Base-by-base conservation (phyloP, 345 rosid species). In the Rhizophora mangle region DNA sequence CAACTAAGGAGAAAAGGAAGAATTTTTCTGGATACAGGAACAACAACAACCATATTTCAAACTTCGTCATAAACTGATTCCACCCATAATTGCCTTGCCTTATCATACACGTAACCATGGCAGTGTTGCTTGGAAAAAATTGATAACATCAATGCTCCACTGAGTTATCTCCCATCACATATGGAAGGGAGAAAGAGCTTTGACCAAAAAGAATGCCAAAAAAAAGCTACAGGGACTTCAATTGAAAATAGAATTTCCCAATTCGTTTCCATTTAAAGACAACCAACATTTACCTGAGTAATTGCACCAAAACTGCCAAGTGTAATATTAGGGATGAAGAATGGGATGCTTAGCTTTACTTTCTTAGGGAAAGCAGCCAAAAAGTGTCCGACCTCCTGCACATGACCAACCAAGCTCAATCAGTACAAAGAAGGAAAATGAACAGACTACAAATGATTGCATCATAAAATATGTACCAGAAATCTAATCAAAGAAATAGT, bases 271-370 rank as follows among this genome's bases (percentile, higher is more conserved):
- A 29, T 15, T 3, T 32, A 30, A 54, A 49, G 57, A 56, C 37
- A 60, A 26, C 10, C 52, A 49, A 77, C 24, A 55, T 63, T 66
- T 43, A 88, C 98, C 92, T 91, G 98, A 68, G 98, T 94, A 77
- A 94, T 91, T 68, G 98, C 97, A 68, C 97, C 96, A 79, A 94
- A 94, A 79, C 98, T 94, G 36, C 98, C 98, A 72, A 94, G 97
- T 20, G 98, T 94, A 31, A 89, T 91, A 82, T 94, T 91, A 49
- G 97, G 98, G 81, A 94, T 88, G 79, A 91, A 88, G 80, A 74
- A 94, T 29, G 98, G 98, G 76, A 94, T 91, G 84, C 97, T 91
- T 68, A 94, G 82, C 65, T 89, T 91, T 65, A 91, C 97, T 84
- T 87, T 91, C 85, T 87, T 93, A 0, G 97, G 98, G 68, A 88